Percentiles rank a stretch among this genome's conserved stretches.
Evolutionary conservation across 2,329 filamentous ascomycete species (phyloP).

Genomic region (Myotisia sp.): DNA sequence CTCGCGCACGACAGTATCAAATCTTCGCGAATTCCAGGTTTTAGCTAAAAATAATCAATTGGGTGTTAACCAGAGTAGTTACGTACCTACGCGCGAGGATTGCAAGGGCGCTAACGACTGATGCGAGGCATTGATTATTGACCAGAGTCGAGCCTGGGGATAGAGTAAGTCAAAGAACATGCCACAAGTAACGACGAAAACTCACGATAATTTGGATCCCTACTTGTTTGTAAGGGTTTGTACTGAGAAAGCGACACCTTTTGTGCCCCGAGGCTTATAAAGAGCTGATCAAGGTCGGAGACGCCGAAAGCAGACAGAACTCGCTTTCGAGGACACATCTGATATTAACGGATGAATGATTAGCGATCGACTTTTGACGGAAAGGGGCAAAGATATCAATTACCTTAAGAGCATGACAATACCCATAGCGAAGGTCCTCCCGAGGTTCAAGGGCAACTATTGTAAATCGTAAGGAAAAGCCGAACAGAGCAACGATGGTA

Average conservation of each 20-base stretch:
- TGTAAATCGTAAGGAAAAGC: no score
- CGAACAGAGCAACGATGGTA: no score
- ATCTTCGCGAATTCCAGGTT: conserved; percentile 17
- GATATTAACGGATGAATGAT: no score
- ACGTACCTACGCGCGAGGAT: no score
- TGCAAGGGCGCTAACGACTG: no score
- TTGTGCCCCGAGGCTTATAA: conserved; percentile 44
- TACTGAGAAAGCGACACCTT: conserved; percentile 29
- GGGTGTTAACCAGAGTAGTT: no score
- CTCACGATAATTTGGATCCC: no score
- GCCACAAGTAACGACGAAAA: no score
- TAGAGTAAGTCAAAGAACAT: no score
- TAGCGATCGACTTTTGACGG: no score
- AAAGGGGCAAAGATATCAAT: conserved; percentile 9
- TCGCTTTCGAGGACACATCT: conserved; percentile 20
- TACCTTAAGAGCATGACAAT: conserved; percentile 40
- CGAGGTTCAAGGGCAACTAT: conserved; percentile 41
- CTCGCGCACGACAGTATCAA: conserved; percentile 21
- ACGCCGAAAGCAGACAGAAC: conserved; percentile 25
- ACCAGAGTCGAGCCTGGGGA: conserved; percentile 8
- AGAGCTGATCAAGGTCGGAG: conserved; percentile 36
- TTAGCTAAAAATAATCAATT: no score
- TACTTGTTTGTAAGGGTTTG: not conserved
- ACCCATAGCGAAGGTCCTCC: conserved; percentile 44
- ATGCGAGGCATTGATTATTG: conserved; percentile 18